Conservation (phyloP, 495 filamentous ascomycete genomes). For the Penicillium herquei region DNA sequence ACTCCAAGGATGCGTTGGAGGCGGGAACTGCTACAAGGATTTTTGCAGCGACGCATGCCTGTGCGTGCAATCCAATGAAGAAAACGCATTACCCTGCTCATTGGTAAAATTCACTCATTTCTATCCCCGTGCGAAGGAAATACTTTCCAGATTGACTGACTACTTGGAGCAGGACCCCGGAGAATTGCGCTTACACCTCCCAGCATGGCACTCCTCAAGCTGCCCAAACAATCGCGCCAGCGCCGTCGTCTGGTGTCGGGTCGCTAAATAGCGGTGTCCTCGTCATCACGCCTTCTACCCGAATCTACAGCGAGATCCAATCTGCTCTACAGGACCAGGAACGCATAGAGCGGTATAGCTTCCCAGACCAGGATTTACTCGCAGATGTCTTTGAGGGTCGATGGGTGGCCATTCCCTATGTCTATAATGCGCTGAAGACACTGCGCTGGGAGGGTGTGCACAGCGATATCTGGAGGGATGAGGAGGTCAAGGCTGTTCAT, state of each 20-base stretch:
- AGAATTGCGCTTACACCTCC: slow-evolving; percentile 71
- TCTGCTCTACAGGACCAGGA: slow-evolving; percentile 29
- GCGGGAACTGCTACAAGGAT: slow-evolving; percentile 53
- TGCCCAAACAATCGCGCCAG: slow-evolving; percentile 55
- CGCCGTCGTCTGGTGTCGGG: slow-evolving; percentile 49
- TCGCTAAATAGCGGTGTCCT: slow-evolving; percentile 73
- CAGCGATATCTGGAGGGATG: slow-evolving; percentile 68
- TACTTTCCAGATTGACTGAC: no score
- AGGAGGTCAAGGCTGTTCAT: slow-evolving; percentile 72
- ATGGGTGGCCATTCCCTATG: slow-evolving; percentile 73
- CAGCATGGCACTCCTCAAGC: slow-evolving; percentile 56
- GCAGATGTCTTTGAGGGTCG: slow-evolving; percentile 60
- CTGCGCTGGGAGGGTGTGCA: slow-evolving; percentile 67
- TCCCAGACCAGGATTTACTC: slow-evolving; percentile 73
- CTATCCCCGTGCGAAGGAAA: no score
- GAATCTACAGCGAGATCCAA: slow-evolving; percentile 53
- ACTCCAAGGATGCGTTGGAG: slow-evolving; percentile 38
- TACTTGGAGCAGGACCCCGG: slow-evolving; percentile 54
- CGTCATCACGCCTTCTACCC: slow-evolving; percentile 63
- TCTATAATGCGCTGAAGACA: slow-evolving; percentile 81
- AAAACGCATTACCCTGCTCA: slow-evolving; percentile 67
- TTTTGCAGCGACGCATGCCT: slow-evolving; percentile 73
- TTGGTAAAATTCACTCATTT: slow-evolving; percentile 56
- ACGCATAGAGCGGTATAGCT: slow-evolving; percentile 54
- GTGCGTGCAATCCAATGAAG: slow-evolving; percentile 75